Evolutionary conservation across 768 basidiomycete species (phyloP).

Genomic region (Mycena leptocephala): DNA sequence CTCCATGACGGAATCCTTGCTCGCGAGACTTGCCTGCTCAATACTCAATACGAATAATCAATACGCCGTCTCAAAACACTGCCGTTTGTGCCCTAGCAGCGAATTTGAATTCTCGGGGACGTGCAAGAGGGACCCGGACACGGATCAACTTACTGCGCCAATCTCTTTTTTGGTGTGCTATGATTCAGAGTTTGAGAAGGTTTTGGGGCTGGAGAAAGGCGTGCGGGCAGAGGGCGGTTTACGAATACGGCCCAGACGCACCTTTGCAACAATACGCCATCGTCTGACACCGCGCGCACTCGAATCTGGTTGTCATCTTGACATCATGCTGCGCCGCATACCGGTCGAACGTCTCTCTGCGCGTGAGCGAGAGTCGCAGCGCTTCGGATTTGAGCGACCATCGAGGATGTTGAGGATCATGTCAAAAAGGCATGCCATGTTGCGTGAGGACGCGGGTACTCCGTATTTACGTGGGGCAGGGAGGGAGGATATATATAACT

Average conservation of each 20-base stretch:
- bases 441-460: neutral
- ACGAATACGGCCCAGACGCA: neutral
- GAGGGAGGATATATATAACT: neutral
- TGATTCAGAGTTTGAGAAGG: too few species aligned
- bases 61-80: slow-evolving; percentile 12
- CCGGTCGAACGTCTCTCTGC: neutral
- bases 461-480: neutral
- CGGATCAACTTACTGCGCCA: neutral
- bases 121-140: neutral
- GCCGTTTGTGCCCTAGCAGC: neutral
- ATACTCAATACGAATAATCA: too few species aligned
- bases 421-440: neutral
- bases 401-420: neutral
- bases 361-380: slow-evolving; percentile 7
- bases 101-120: neutral
- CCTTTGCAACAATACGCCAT: slow-evolving; percentile 20
- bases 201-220: neutral
- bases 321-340: neutral
- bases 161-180: slow-evolving; percentile 11
- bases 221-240: neutral
- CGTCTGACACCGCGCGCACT: slow-evolving; percentile 12
- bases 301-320: neutral
- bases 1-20: too few species aligned
- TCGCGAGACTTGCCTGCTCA: too few species aligned
- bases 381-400: neutral